Evolutionary conservation across 2,329 filamentous ascomycete species (phyloP).

Genomic region (Emmonsia crescens): DNA sequence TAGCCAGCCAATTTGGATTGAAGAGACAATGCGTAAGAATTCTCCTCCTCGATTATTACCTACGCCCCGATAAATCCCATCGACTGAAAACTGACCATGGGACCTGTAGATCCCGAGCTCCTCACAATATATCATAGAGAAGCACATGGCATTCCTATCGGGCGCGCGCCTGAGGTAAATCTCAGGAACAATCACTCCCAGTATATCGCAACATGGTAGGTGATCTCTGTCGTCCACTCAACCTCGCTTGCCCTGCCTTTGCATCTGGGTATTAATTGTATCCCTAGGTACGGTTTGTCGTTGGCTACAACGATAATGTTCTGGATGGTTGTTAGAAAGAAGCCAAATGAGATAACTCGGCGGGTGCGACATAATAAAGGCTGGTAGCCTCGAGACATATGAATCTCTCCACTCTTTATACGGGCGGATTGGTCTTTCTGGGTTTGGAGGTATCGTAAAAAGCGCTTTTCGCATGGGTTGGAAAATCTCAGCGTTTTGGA

Average conservation of each 20-base stretch:
- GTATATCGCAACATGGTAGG: constrained; percentile 98
- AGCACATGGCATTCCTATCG: constrained; percentile 76
- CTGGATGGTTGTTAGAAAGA: constrained; percentile 88
- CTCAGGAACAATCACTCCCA: constrained; percentile 93
- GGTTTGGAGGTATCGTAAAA: constrained; percentile 25
- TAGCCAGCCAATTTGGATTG: constrained; percentile 85
- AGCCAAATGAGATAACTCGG: constrained; percentile 58
- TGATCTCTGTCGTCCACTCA: constrained; percentile 9
- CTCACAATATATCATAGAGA: constrained; percentile 65
- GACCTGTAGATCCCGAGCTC: constrained; percentile 58
- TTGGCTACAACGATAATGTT: constrained; percentile 88
- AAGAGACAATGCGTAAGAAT: constrained; percentile 76
- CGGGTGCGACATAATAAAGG: constrained; percentile 66
- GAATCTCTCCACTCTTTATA: constrained; percentile 5
- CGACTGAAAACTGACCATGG: constrained; percentile 11
- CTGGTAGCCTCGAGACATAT: constrained; percentile 45
- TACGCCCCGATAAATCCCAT: constrained; percentile 4
- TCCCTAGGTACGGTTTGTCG: constrained; percentile 67
- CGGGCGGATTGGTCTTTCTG: constrained; percentile 16
- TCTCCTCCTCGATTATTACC: neutral
- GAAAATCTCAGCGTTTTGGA: constrained; percentile 7
- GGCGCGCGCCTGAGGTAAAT: constrained; percentile 78
- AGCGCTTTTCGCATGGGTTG: neutral
- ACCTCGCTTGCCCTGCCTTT: neutral
- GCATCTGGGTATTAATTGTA: constrained; percentile 3